These are phyloP conservation scores for Schizophyllum commune DNA, from an alignment of 1,284 basidiomycete species.

Conservation along the genomic window DNA sequence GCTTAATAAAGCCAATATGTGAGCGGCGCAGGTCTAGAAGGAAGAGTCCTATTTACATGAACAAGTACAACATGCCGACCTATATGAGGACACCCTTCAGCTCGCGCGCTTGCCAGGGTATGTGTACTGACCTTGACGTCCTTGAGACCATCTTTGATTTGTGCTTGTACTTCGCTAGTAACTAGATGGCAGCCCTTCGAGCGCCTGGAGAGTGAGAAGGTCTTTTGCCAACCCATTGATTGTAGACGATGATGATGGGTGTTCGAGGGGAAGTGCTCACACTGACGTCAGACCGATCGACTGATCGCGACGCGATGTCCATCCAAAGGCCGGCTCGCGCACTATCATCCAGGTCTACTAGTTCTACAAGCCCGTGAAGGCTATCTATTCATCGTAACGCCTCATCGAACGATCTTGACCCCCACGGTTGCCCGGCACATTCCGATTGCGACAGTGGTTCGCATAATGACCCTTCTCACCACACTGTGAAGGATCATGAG, in stretches of 20 bases:
- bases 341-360: neutral
- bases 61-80: conserved; percentile 70
- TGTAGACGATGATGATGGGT: neutral
- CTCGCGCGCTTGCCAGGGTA: neutral
- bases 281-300: neutral
- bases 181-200: conserved; percentile 82
- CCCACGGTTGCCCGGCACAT: conserved; percentile 75
- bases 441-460: conserved; percentile 85
- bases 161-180: conserved; percentile 66
- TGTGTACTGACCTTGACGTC: conserved; percentile 49
- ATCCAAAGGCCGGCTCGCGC: neutral
- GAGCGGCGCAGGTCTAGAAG: neutral
- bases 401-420: conserved; percentile 48
- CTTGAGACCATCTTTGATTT: conserved; percentile 70
- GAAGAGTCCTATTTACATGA: conserved; percentile 45
- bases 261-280: neutral
- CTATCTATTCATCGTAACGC: conserved; percentile 22
- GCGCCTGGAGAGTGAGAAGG: conserved; percentile 58
- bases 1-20: conserved; percentile 30
- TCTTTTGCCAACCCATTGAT: conserved; percentile 84
- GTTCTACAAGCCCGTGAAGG: too few relatives aligned
- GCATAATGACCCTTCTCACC: conserved; percentile 91
- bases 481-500: conserved; percentile 42
- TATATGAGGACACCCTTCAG: conserved; percentile 18
- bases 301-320: neutral